These are phyloP conservation scores for Maudiozyma turicensis DNA, from an alignment of 805 yeast species.

Conservation along the genomic window DNA sequence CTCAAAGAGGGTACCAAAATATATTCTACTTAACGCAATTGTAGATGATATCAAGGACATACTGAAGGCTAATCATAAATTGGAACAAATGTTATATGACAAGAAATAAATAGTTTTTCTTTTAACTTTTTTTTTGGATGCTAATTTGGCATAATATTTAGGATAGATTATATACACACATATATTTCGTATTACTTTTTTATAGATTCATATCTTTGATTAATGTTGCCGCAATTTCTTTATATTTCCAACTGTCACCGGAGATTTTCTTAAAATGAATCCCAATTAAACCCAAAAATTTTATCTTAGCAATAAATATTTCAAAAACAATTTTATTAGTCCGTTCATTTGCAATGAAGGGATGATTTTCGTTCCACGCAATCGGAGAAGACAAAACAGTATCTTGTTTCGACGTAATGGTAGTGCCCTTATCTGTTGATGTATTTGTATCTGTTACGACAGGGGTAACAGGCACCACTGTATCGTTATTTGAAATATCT, in stretches of 20 bases:
- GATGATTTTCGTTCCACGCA: background rate
- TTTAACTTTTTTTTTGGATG: background rate
- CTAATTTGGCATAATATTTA: background rate
- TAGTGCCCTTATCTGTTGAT: background rate
- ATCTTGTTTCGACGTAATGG: background rate
- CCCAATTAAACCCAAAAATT: conserved; percentile 82
- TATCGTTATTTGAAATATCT: background rate
- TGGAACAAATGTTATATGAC: conserved; percentile 11
- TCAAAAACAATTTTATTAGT: conserved; percentile 66
- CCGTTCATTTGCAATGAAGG: conserved; percentile 29
- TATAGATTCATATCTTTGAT: conserved; percentile 31
- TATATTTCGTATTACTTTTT: background rate
- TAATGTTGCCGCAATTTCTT: conserved; percentile 79
- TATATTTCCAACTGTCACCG: conserved; percentile 94
- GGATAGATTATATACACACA: background rate
- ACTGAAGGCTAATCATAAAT: conserved; percentile 19
- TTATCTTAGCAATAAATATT: conserved; percentile 85
- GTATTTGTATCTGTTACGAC: background rate
- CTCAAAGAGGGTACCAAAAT: conserved; percentile 27
- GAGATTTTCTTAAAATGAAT: conserved; percentile 87
- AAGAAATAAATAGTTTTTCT: background rate
- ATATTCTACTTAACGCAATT: conserved; percentile 20
- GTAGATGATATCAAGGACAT: conserved; percentile 25
- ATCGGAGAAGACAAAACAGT: background rate
- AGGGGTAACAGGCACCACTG: background rate